Percentiles rank a stretch among this genome's conserved stretches.
These are phyloP conservation scores for Ceratocystis huliohia DNA, from an alignment of 2,329 filamentous ascomycete genomes.

Conservation along the genomic window DNA sequence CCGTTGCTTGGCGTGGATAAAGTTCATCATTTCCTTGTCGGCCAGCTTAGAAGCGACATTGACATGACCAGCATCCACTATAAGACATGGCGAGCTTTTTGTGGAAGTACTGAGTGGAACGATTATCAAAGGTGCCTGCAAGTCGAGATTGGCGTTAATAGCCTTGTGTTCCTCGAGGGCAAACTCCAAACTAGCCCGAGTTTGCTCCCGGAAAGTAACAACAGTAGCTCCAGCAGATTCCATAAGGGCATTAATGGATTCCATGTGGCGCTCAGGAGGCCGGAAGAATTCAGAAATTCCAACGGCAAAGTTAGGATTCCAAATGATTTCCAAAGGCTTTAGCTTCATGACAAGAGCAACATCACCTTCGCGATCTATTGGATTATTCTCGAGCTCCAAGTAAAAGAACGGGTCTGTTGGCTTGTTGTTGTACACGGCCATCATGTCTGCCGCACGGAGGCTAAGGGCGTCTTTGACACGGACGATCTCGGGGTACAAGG, in stretches of 20 bases:
- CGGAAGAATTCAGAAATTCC: conserved; percentile 92
- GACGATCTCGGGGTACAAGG: conserved; percentile 87
- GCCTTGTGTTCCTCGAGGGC: conserved; percentile 96
- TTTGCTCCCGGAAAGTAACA: conserved; percentile 88
- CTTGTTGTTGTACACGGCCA: neutral
- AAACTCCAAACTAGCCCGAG: conserved; percentile 87
- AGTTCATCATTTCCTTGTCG: conserved; percentile 75
- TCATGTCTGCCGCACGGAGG: neutral
- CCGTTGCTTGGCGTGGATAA: conserved; percentile 82
- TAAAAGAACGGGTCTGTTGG: conserved; percentile 71
- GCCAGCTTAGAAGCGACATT: conserved; percentile 90
- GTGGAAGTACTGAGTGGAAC: conserved; percentile 84
- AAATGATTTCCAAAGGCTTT: conserved; percentile 92
- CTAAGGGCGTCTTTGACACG: conserved; percentile 75
- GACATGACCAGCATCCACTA: conserved; percentile 90
- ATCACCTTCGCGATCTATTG: conserved; percentile 82
- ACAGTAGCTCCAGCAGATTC: conserved; percentile 92
- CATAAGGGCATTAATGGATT: conserved; percentile 91
- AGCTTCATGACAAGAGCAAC: conserved; percentile 80
- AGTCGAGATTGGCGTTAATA: conserved; percentile 86
- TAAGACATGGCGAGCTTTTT: conserved; percentile 71
- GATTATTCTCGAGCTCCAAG: conserved; percentile 86
- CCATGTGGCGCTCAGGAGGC: conserved; percentile 93
- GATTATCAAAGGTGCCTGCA: conserved; percentile 92
- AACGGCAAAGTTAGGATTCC: conserved; percentile 87